phyloP scores from a whole-genome alignment of 2,329 filamentous ascomycete genomes.

The Cytospora leucostoma region DNA sequence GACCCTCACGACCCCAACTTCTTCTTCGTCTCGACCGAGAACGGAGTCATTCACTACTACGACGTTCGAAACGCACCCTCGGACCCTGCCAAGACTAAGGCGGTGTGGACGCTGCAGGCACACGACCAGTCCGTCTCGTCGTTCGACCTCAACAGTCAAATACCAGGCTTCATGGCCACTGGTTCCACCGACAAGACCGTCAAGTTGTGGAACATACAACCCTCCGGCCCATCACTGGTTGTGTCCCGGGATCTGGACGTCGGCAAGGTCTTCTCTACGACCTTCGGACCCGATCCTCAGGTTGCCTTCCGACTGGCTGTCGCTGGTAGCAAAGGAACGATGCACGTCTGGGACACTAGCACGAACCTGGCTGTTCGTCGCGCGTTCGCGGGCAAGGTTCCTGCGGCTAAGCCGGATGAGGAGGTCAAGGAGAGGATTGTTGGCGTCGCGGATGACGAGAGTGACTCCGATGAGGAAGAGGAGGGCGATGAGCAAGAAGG shows the following conservation, averaged over 20 bases:
- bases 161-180: constrained; percentile 91
- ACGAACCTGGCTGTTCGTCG: constrained; percentile 86
- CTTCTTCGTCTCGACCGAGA: constrained; percentile 95
- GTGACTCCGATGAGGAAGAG: constrained; percentile 66
- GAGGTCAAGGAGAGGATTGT: constrained; percentile 76
- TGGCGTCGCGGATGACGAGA: constrained; percentile 68
- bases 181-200: constrained; percentile 93
- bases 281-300: constrained; percentile 86
- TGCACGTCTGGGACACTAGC: constrained; percentile 95
- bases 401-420: constrained; percentile 55
- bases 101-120: constrained; percentile 92
- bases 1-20: constrained; percentile 89
- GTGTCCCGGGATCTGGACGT: constrained; percentile 90
- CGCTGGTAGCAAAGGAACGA: constrained; percentile 87
- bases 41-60: constrained; percentile 88
- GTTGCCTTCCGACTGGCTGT: constrained; percentile 92
- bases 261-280: constrained; percentile 89
- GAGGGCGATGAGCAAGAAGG: constrained; percentile 47
- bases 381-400: constrained; percentile 75
- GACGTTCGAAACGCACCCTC: constrained; percentile 78
- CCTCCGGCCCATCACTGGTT: constrained; percentile 83
- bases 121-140: constrained; percentile 90
- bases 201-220: constrained; percentile 92
- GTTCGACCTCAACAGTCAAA: constrained; percentile 86
- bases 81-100: constrained; percentile 73